Evolutionary conservation across 495 filamentous ascomycete species (phyloP), one percentile per base, ranked within the genome.

Genomic region (Aspergillus ostianus): DNA sequence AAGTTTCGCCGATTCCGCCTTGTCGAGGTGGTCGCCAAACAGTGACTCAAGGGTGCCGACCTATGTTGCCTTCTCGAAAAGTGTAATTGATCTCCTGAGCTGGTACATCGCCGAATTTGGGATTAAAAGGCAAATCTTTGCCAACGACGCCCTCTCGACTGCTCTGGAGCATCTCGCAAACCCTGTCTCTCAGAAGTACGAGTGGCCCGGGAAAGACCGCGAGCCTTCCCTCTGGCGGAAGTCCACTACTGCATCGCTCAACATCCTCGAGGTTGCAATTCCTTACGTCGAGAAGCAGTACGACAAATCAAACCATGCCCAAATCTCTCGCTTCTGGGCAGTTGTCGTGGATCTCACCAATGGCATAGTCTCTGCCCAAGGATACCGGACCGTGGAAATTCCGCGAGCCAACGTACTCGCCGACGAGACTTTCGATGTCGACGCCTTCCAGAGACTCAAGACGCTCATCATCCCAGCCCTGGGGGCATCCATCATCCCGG

Each of bases 41-140:
- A 63, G 56, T 51, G 71, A 77, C 58, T 65, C 72, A 18, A 67
- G 75, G 55, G 83, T 79, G 60, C 86, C 89, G 3, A 92, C 90
- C 2, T 97, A 90, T 67, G 84, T 98, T 51, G 92, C 94, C 18
- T 83, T 98, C 66, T 92, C 92, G 0, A 91, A 88, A 67, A 80
- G 84, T 20, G 81, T 86, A 49, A 94, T 95, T 76, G 77, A 80
- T 17, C 79, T 92, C 36, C 70, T 93, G 0, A 80, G 87, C 64
- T 78, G 75, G 52, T 80, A 93, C 27, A 75, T 92, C 19, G 67
- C 84, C 19, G 75, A 82, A 18, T 84, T 91, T 56, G 85, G 85
- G 5, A 74, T 79, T 10, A 86, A 88, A 47, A 63, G 70, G 29
- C 84, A 90, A 50, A 83, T 93, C 3, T 91, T 92, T 64, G 73